A percentile compares a stretch with the other conserved stretches of the same genome.
Evolutionary conservation across 441 rosid species (phyloP).

Genomic region (Corymbia calophylla): DNA sequence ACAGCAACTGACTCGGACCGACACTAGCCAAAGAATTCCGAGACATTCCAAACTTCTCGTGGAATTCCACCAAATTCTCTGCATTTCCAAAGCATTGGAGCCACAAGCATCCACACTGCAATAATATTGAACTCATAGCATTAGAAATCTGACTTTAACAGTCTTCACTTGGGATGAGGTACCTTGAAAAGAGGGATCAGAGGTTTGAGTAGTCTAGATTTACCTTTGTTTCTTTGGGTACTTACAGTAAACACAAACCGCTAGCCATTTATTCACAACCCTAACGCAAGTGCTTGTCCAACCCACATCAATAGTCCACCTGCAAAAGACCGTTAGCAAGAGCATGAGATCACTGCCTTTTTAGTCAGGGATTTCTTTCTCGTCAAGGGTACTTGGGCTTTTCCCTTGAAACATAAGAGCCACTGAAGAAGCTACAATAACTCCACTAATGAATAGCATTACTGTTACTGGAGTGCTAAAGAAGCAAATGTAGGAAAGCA

Average conservation of each 20-base stretch:
- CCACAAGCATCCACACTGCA: conserved; percentile 86
- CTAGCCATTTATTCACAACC: conserved; percentile 84
- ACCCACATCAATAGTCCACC: conserved; percentile 98
- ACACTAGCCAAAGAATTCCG: neutral
- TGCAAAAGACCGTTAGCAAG: conserved; percentile 9
- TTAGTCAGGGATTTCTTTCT: neutral
- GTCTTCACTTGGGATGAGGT: neutral
- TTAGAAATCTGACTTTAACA: neutral
- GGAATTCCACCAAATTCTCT: conserved; percentile 31
- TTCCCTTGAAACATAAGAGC: neutral
- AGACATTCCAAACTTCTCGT: conserved; percentile 4
- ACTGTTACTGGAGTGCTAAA: neutral
- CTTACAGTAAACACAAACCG: conserved; percentile 86
- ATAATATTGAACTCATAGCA: neutral
- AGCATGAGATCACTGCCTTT: neutral
- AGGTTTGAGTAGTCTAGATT: neutral
- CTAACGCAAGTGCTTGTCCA: conserved; percentile 98
- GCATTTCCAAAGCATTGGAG: conserved; percentile 55
- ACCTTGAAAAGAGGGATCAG: neutral
- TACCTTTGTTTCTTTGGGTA: neutral
- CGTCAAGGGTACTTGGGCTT: neutral
- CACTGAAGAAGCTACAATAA: neutral
- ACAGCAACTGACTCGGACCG: neutral
- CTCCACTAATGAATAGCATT: neutral
- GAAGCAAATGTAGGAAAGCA: neutral